A percentile compares a stretch with the other conserved stretches of the same genome.
phyloP scores from a whole-genome alignment of 495 filamentous ascomycete species.

The Thozetella sp. region DNA sequence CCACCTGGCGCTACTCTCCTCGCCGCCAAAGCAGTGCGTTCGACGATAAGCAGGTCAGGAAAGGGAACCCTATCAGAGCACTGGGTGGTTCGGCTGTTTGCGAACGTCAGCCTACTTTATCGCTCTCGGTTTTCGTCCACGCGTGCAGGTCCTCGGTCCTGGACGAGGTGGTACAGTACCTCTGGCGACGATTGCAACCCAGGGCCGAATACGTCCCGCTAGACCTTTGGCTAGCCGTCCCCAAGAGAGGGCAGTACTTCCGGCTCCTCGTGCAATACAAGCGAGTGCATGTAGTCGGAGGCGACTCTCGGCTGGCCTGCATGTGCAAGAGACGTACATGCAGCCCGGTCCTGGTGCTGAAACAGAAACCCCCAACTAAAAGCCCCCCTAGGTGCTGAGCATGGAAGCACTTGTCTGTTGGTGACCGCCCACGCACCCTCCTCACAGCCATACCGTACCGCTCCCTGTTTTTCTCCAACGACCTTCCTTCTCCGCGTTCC shows the following conservation, averaged over 20 bases:
- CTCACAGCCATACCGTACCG: not conserved
- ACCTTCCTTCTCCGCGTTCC: slow-evolving; percentile 10
- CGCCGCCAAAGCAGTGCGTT: too few species aligned
- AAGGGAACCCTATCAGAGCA: not conserved
- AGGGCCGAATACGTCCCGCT: too few species aligned
- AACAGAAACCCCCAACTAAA: slow-evolving; percentile 18
- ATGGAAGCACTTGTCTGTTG: not conserved
- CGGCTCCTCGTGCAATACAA: not conserved
- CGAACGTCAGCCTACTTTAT: not conserved
- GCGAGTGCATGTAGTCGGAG: not conserved
- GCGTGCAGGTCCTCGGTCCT: not conserved
- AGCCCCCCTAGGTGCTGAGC: not conserved
- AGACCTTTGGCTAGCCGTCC: too few species aligned
- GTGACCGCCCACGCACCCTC: not conserved
- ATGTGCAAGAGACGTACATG: slow-evolving; percentile 11
- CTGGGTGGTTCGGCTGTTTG: not conserved
- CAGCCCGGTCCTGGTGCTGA: slow-evolving; percentile 29
- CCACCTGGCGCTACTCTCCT: too few species aligned
- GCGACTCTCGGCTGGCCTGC: not conserved
- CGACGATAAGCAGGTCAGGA: not conserved
- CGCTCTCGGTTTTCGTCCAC: not conserved
- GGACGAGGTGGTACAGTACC: too few species aligned
- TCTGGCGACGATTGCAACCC: too few species aligned
- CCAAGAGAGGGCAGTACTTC: not conserved
- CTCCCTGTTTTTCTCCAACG: slow-evolving; percentile 23